Evolutionary conservation across 768 basidiomycete species (phyloP), one percentile per base, ranked within the genome.

Genomic region (Cantharellus anzutake): DNA sequence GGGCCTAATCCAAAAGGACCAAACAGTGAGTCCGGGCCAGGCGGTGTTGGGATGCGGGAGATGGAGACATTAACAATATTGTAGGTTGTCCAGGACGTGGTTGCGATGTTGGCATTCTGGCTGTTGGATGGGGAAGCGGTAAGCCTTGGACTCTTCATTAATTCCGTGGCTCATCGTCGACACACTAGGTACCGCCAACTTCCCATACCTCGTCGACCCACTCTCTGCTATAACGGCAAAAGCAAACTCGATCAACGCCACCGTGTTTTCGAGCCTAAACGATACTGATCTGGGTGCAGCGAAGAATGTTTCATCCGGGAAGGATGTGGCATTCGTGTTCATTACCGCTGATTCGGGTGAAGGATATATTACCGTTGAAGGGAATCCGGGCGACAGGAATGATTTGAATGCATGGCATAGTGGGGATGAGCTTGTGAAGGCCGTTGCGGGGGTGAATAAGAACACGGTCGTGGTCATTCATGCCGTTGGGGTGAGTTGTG

Each of bases 81-180:
- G n/a, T n/a, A n/a, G n/a, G n/a, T 58, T 87, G 80, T 58, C 20
- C 70, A 4, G 83, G 88, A 52, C 66, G 71, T 4, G 71, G 72
- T 7, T 66, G 70, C 5, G 64, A 68, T 38, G 63, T 41, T 50
- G 89, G 89, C 5, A 75, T 84, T 16, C 75, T 96, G 29, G 89
- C 88, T 4, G 84, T 91, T 83, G 90, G 90, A 11, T 96, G 92
- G 92, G 92, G 89, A 42, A 85, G 83, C 56, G 89, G n/a, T n/a
- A n/a, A n/a, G n/a, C n/a, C n/a, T n/a, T n/a, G n/a, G n/a, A n/a
- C n/a, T n/a, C n/a, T n/a, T n/a, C n/a, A n/a, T n/a, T n/a, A n/a
- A n/a, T n/a, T n/a, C n/a, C n/a, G n/a, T n/a, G n/a, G n/a, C n/a
- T n/a, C n/a, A n/a, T n/a, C n/a, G n/a, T n/a, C n/a, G n/a, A n/a